phyloP scores from a whole-genome alignment of 352 stramenopile species.

The Elongisporangium anandrum region DNA sequence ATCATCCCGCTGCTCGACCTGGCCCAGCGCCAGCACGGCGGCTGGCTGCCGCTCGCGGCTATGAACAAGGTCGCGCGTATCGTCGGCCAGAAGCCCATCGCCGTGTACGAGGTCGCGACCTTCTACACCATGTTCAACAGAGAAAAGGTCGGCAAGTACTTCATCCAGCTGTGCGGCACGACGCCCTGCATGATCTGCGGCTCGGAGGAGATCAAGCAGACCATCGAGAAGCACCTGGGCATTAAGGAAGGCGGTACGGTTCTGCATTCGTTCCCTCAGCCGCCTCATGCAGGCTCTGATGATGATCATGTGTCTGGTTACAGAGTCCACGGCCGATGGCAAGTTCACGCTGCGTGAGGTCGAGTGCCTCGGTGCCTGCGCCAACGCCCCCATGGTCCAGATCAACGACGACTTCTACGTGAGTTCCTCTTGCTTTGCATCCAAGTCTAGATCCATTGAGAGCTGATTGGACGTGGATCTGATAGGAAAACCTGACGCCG shows the following conservation, averaged over 20 bases:
- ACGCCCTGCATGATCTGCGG: slow-evolving; percentile 99
- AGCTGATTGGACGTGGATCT: too few species aligned
- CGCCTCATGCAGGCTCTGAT: not conserved
- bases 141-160: slow-evolving; percentile 94
- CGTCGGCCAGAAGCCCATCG: slow-evolving; percentile 93
- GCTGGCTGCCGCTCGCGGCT: slow-evolving; percentile 96
- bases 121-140: slow-evolving; percentile 99
- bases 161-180: slow-evolving; percentile 97
- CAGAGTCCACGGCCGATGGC: slow-evolving; percentile 76
- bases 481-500: slow-evolving; percentile 97
- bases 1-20: slow-evolving; percentile 99
- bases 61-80: slow-evolving; percentile 99
- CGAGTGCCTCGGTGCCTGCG: slow-evolving; percentile 98
- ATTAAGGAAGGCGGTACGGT: slow-evolving; percentile 93
- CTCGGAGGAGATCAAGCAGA: slow-evolving; percentile 99
- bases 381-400: slow-evolving; percentile 99
- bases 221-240: slow-evolving; percentile 95
- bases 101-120: slow-evolving; percentile 99
- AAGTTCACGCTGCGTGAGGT: slow-evolving; percentile 96
- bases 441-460: slow-evolving; percentile 5
- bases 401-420: slow-evolving; percentile 98
- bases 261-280: too few species aligned
- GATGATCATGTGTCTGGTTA: not conserved
- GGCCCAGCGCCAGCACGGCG: slow-evolving; percentile 94
- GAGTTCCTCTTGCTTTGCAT: slow-evolving; percentile 4